Base-by-base conservation (phyloP, 2,329 filamentous ascomycete genomes). In the Achaetomium macrosporum region DNA sequence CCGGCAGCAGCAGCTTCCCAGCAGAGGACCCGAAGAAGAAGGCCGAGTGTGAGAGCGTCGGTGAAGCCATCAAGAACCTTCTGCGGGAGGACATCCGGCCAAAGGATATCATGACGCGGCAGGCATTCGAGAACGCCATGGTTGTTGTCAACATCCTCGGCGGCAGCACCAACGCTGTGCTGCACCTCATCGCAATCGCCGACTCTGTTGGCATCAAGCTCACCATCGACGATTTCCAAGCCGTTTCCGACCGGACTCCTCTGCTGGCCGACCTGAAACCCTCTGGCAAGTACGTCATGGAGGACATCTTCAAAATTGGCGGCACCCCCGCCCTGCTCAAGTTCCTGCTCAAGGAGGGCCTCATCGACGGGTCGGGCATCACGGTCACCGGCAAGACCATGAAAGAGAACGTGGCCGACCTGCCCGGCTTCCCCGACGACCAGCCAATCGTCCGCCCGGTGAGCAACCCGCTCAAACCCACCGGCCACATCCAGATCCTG, bases 301-400 rank as follows among this genome's bases (percentile, higher is more conserved):
- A 84, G 57, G 85, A 89, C 62, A 72, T 89, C 54, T 91, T 90
- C 73, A 87, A 91, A 58, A 88, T 95, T 58, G 90, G 90, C 55
- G 90, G 90, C 37, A 90, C 90, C 37, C 90, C 90, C 0, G 85
- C 87, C 0, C 85, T 96, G 6, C 88, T 95, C 69, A 95, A 95
- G 72, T 83, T 92, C 65, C 80, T 96, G 41, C 81, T 95, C 57
- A 88, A 87, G 58, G 90, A 91, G 54, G 88, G 87, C 7, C 73
- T 96, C 40, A 79, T 96, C 48, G 83, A 93, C 61, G 91, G 90
- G 56, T 81, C 76, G 44, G 88, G 90, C 56, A 80, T 85, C 12
- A 96, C 90, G 5, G 85, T 95, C 11, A 96, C 91, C 0, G 91
- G 90, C 50, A 93, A 93, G 76, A 95, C 90, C 1, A 76, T 96